Conservation (phyloP, 2,329 filamentous ascomycete genomes). For the Cercospora sp. region DNA sequence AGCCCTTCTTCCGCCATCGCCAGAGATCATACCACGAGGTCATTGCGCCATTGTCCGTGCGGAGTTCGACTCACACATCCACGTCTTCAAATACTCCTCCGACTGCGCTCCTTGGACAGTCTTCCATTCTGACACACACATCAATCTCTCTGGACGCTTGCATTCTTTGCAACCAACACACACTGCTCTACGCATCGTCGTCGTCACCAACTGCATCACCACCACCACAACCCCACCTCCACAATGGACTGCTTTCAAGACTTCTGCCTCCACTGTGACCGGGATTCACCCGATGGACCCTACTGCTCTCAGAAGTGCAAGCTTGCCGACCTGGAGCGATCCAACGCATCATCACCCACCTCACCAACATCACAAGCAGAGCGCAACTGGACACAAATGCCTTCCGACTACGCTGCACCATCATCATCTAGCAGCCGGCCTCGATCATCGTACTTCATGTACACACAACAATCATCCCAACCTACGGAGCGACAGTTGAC, state of each 20-base stretch:
- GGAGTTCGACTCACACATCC: slow-evolving; percentile 21
- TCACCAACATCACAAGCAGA: slow-evolving; percentile 27
- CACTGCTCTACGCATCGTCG: background rate
- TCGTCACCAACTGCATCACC: background rate
- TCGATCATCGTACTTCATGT: slow-evolving; percentile 30
- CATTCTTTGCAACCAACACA: background rate
- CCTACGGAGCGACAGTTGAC: slow-evolving; percentile 45
- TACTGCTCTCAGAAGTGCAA: slow-evolving; percentile 95
- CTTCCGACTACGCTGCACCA: slow-evolving; percentile 18
- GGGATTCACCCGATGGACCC: slow-evolving; percentile 76
- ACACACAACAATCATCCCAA: slow-evolving; percentile 16
- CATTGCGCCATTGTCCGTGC: slow-evolving; percentile 32
- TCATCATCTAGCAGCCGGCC: slow-evolving; percentile 19
- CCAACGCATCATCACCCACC: slow-evolving; percentile 48
- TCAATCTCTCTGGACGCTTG: background rate
- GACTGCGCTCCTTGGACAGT: slow-evolving; percentile 9
- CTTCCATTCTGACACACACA: slow-evolving; percentile 1
- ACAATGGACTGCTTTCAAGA: slow-evolving; percentile 74
- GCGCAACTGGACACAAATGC: slow-evolving; percentile 16
- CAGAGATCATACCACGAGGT: slow-evolving; percentile 21
- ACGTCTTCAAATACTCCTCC: slow-evolving; percentile 20
- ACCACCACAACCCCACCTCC: slow-evolving; percentile 8
- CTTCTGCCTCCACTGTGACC: slow-evolving; percentile 93
- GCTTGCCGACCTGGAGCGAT: slow-evolving; percentile 80
- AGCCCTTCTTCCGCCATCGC: slow-evolving; percentile 18